Conservation (phyloP, 2,329 filamentous ascomycete species). For the Aspergillus hortae region DNA sequence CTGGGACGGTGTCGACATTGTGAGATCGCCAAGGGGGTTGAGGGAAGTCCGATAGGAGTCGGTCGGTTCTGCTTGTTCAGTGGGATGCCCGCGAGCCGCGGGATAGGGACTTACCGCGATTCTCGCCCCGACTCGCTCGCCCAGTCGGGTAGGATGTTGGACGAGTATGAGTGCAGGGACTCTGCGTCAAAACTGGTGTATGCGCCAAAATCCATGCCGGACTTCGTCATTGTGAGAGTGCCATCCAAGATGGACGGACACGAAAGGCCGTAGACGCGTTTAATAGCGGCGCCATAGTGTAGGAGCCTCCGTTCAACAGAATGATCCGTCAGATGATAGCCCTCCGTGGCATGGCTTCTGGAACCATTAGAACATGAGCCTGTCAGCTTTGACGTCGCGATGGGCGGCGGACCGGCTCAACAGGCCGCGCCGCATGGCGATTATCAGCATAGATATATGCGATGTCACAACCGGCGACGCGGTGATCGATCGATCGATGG, state of each 20-base stretch:
- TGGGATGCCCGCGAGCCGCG: neutral
- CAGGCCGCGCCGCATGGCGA: conserved; percentile 5
- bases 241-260: neutral
- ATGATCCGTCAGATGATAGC: neutral
- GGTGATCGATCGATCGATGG: conserved; percentile 9
- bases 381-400: neutral
- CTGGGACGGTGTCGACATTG: conserved; percentile 2
- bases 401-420: neutral
- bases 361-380: neutral
- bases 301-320: neutral
- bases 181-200: conserved; percentile 6
- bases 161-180: conserved; percentile 10
- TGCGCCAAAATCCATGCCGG: neutral
- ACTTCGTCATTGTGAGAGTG: neutral
- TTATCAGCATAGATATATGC: neutral
- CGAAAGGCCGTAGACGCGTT: neutral
- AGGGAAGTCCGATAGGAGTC: conserved; percentile 22
- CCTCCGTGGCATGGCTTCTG: neutral
- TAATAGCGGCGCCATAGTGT: neutral
- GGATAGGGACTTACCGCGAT: neutral
- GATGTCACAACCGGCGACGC: neutral
- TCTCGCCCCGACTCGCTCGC: neutral
- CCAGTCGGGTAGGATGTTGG: conserved; percentile 4
- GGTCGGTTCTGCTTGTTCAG: conserved; percentile 14
- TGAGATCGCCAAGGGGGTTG: conserved; percentile 17